phyloP scores from a whole-genome alignment of 2,329 filamentous ascomycete species.

The Ilyonectria robusta region DNA sequence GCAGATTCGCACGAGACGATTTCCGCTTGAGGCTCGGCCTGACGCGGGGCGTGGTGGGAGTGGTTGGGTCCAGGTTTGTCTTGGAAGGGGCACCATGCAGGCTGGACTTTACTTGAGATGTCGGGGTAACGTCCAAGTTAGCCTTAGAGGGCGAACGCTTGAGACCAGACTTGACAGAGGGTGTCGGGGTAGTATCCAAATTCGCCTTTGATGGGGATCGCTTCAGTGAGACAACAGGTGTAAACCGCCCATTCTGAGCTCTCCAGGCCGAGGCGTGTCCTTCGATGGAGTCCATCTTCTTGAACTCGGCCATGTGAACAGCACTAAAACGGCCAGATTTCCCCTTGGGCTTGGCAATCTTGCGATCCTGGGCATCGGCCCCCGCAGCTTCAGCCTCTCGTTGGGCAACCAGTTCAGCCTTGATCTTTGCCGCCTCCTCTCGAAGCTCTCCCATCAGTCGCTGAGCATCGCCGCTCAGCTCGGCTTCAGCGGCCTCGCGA shows the following conservation, averaged over 20 bases:
- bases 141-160: slow-evolving; percentile 51
- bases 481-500: slow-evolving; percentile 62
- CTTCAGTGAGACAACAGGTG: slow-evolving; percentile 61
- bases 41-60: slow-evolving; percentile 64
- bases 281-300: slow-evolving; percentile 97
- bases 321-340: slow-evolving; percentile 86
- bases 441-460: slow-evolving; percentile 77
- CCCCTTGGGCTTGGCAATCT: slow-evolving; percentile 85
- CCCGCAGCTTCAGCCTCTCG: slow-evolving; percentile 67
- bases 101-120: slow-evolving; percentile 52
- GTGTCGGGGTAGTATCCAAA: slow-evolving; percentile 67
- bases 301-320: slow-evolving; percentile 88
- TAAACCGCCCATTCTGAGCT: slow-evolving; percentile 66
- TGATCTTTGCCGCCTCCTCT: slow-evolving; percentile 79
- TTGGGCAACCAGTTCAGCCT: slow-evolving; percentile 75
- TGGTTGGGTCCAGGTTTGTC: slow-evolving; percentile 64
- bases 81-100: slow-evolving; percentile 50
- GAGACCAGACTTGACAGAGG: slow-evolving; percentile 52
- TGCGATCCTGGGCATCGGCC: slow-evolving; percentile 67
- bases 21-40: slow-evolving; percentile 51
- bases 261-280: slow-evolving; percentile 87
- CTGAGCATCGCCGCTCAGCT: slow-evolving; percentile 73
- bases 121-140: slow-evolving; percentile 66
- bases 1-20: slow-evolving; percentile 46
- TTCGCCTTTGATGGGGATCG: slow-evolving; percentile 66